Conservation (phyloP, 2,329 filamentous ascomycete species). For the Microdochium bolleyi region DNA sequence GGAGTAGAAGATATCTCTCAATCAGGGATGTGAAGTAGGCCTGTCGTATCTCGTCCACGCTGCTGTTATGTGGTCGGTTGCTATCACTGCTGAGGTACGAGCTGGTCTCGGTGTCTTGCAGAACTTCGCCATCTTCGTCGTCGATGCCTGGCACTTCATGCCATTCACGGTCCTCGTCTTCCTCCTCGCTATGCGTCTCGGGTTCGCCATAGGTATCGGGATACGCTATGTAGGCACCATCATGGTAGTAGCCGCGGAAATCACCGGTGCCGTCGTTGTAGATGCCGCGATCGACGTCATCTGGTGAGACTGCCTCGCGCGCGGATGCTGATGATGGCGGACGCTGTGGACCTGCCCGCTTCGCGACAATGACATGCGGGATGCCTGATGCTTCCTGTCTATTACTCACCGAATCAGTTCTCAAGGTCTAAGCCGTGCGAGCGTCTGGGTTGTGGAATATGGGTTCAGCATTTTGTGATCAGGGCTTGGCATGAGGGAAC, state of each 20-base stretch:
- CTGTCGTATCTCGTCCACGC: slow-evolving; percentile 40
- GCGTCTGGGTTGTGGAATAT: slow-evolving; percentile 7
- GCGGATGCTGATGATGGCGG: slow-evolving; percentile 24
- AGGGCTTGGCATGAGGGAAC: not conserved
- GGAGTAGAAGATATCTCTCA: slow-evolving; percentile 57
- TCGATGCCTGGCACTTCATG: slow-evolving; percentile 14
- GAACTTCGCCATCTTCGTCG: slow-evolving; percentile 18
- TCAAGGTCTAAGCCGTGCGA: slow-evolving; percentile 12
- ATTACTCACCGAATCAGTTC: slow-evolving; percentile 42
- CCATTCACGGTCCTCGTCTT: slow-evolving; percentile 12
- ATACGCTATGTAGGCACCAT: slow-evolving; percentile 70
- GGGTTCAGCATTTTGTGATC: slow-evolving; percentile 13
- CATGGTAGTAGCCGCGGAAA: slow-evolving; percentile 59
- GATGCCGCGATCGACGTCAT: slow-evolving; percentile 27
- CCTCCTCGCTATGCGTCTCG: slow-evolving; percentile 10
- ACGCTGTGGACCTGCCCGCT: slow-evolving; percentile 43
- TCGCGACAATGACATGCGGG: slow-evolving; percentile 62
- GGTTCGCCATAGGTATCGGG: slow-evolving; percentile 25
- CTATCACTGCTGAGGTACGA: slow-evolving; percentile 17
- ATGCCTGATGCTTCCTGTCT: slow-evolving; percentile 71
- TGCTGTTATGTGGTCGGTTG: slow-evolving; percentile 19
- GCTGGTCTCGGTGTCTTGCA: slow-evolving; percentile 12
- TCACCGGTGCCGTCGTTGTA: slow-evolving; percentile 44
- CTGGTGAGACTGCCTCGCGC: not conserved
- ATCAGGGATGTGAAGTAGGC: slow-evolving; percentile 63